phyloP scores from a whole-genome alignment of 225 moss, liverwort and hornwort genomes.

The Ulota crispa region DNA sequence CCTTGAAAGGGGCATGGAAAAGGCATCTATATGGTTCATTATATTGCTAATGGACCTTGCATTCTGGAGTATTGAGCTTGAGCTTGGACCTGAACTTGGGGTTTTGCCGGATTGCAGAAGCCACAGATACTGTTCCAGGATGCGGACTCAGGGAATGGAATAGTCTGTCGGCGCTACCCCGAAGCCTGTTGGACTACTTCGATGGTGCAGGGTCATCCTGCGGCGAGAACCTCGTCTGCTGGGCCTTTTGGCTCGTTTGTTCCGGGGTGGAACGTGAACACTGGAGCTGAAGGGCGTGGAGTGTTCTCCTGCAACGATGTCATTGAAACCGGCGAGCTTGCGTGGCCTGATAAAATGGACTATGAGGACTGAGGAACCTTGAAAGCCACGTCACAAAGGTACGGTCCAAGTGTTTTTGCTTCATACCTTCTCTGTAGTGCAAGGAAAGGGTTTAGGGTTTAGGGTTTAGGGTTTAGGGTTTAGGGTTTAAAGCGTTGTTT shows the following conservation, averaged over 20 bases:
- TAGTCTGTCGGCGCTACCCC: background rate
- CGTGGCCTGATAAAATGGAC: background rate
- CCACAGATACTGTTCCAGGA: rapidly evolving
- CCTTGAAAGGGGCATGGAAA: too few species aligned
- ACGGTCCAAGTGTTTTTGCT: too few species aligned
- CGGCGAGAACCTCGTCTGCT: background rate
- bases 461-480: too few species aligned
- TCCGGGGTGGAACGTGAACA: background rate
- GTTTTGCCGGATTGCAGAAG: conserved; percentile 16
- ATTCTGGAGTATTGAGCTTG: background rate
- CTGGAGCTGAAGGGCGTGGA: rapidly evolving
- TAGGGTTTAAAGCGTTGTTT: background rate
- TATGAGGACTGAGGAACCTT: background rate
- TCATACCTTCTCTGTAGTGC: too few species aligned
- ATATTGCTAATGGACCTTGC: background rate
- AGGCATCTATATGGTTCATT: too few species aligned
- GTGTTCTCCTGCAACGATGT: background rate
- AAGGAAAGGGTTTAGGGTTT: too few species aligned
- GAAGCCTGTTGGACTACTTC: background rate
- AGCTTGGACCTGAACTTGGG: background rate
- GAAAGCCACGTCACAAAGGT: background rate
- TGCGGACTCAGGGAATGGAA: background rate
- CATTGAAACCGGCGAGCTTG: background rate
- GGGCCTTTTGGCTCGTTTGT: background rate
- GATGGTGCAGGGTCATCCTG: background rate